A percentile compares a stretch with the other conserved stretches of the same genome.
These are phyloP conservation scores for Neurospora sp. DNA, from an alignment of 495 filamentous ascomycete species.

Conservation along the genomic window DNA sequence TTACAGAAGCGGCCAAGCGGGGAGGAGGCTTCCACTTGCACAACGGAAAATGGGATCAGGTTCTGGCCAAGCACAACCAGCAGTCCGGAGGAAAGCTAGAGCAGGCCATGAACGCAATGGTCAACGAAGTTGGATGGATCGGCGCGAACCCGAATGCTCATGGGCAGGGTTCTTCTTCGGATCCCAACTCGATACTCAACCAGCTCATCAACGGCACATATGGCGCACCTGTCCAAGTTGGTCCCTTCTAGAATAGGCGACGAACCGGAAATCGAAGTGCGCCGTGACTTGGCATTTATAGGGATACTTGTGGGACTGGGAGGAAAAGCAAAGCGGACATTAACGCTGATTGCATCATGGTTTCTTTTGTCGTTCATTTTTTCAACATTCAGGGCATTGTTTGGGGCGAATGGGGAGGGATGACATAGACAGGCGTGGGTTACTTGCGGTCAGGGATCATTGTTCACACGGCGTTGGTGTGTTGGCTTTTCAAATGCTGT, in stretches of 20 bases:
- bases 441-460: background rate
- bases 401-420: background rate
- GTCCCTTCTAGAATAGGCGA: constrained; percentile 47
- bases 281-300: background rate
- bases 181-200: constrained; percentile 60
- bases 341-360: background rate
- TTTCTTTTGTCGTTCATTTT: background rate
- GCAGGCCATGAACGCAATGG: constrained; percentile 67
- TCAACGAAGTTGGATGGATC: constrained; percentile 68
- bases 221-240: constrained; percentile 63
- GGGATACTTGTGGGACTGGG: background rate
- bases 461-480: background rate
- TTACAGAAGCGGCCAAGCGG: constrained; percentile 81
- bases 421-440: background rate
- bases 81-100: constrained; percentile 75
- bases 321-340: background rate
- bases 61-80: constrained; percentile 77
- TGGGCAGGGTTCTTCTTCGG: constrained; percentile 35
- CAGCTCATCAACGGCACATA: constrained; percentile 74
- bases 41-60: constrained; percentile 89
- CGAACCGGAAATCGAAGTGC: background rate
- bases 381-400: background rate
- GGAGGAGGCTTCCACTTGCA: constrained; percentile 87
- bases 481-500: background rate
- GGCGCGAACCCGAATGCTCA: constrained; percentile 32